Conservation (phyloP, 2,329 filamentous ascomycete species). For the Pseudogymnoascus sp. region DNA sequence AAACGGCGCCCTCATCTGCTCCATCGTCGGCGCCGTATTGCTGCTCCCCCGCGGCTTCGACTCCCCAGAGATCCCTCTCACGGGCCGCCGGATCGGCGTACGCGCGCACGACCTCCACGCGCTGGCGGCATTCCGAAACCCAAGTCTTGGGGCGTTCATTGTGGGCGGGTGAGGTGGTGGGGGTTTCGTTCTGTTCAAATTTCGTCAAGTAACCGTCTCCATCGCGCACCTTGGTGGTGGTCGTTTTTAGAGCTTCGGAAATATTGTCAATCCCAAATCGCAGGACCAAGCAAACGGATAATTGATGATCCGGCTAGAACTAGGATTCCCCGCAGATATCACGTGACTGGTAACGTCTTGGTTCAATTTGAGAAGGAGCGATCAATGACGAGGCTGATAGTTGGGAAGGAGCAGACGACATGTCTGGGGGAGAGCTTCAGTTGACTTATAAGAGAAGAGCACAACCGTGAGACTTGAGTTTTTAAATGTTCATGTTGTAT, state of each 20-base stretch:
- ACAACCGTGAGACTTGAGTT: background rate
- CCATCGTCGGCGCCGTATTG: constrained; percentile 45
- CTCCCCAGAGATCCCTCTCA: background rate
- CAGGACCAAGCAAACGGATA: background rate
- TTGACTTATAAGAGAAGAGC: background rate
- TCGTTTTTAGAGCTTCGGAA: constrained; percentile 1
- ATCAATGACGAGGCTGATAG: background rate
- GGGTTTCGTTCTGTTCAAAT: background rate
- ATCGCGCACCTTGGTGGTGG: constrained; percentile 2
- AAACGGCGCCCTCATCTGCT: constrained; percentile 55
- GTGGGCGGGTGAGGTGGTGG: background rate
- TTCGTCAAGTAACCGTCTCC: constrained; percentile 8
- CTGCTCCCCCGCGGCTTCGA: background rate
- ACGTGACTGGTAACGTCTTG: background rate
- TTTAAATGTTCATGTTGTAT: background rate
- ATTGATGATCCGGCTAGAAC: background rate
- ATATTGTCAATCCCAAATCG: background rate
- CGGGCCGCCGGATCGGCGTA: constrained; percentile 4
- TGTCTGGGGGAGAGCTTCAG: no score
- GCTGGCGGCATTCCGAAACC: background rate
- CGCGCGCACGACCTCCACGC: background rate
- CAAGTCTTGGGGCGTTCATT: background rate
- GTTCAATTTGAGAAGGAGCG: background rate
- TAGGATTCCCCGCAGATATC: background rate
- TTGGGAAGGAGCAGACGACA: background rate